These are phyloP conservation scores for Penium margaritaceum DNA, from an alignment of 139 green algal genomes.

Conservation along the genomic window DNA sequence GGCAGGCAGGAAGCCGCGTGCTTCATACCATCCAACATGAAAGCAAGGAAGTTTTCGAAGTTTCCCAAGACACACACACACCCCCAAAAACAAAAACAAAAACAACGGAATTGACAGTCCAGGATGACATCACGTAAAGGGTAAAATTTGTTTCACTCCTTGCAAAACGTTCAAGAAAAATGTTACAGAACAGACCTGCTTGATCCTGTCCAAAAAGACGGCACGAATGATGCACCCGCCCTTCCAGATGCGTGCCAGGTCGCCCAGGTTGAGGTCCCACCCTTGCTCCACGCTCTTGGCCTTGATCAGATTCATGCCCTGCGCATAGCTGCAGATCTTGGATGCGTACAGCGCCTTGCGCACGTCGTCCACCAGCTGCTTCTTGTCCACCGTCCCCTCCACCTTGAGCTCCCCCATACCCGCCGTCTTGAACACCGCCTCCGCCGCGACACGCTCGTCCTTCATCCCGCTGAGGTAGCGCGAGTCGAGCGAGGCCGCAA, in stretches of 20 bases:
- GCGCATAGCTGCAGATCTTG: constrained; percentile 87
- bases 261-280: constrained; percentile 87
- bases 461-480: constrained; percentile 72
- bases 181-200: too few relatives aligned
- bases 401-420: not conserved
- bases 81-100: too few relatives aligned
- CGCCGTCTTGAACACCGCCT: constrained; percentile 8
- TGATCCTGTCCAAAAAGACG: constrained; percentile 91
- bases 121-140: too few relatives aligned
- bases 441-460: constrained; percentile 76
- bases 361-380: constrained; percentile 78
- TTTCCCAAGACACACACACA: too few relatives aligned
- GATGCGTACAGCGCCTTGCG: constrained; percentile 44
- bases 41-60: too few relatives aligned
- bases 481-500: constrained; percentile 82
- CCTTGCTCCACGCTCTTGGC: constrained; percentile 80
- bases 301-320: constrained; percentile 98
- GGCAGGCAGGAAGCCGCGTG: too few relatives aligned
- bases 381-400: constrained; percentile 69
- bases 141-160: too few relatives aligned
- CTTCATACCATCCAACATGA: too few relatives aligned
- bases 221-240: constrained; percentile 98
- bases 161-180: too few relatives aligned
- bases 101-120: too few relatives aligned
- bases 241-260: constrained; percentile 89